phyloP scores from a whole-genome alignment of 805 yeast species.

The Ogataea pini region DNA sequence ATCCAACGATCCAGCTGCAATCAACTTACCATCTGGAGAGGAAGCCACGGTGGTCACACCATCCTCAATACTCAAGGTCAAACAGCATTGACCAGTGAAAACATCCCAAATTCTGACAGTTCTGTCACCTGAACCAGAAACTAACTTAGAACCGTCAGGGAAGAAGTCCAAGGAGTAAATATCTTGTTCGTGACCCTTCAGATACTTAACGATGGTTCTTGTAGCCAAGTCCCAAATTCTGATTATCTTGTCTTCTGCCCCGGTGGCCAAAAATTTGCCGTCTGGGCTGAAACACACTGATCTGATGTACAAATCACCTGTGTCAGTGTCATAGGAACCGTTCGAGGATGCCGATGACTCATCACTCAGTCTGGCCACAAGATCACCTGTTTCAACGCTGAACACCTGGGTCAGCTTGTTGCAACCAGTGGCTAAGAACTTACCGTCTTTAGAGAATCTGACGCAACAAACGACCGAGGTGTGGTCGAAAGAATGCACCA shows the following conservation, averaged over 20 bases:
- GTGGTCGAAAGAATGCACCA: conserved; percentile 89
- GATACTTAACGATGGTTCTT: conserved; percentile 78
- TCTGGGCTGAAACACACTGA: conserved; percentile 97
- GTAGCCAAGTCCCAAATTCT: conserved; percentile 95
- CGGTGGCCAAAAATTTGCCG: conserved; percentile 90
- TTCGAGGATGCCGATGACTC: conserved; percentile 55
- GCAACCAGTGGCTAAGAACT: conserved; percentile 94
- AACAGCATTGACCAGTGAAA: conserved; percentile 81
- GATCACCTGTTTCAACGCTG: conserved; percentile 87
- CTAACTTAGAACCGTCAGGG: conserved; percentile 90
- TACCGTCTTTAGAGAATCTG: conserved; percentile 87
- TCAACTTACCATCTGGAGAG: conserved; percentile 89
- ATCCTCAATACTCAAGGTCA: conserved; percentile 89
- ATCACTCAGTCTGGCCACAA: conserved; percentile 83
- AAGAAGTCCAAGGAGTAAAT: conserved; percentile 93
- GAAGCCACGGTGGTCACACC: conserved; percentile 98
- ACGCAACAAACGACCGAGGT: conserved; percentile 96
- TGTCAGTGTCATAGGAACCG: conserved; percentile 55
- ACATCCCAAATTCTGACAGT: conserved; percentile 97
- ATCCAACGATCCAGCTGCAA: conserved; percentile 96
- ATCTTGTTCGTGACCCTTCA: conserved; percentile 96
- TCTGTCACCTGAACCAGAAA: conserved; percentile 95
- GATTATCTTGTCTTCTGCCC: conserved; percentile 86
- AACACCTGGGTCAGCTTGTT: conserved; percentile 94
- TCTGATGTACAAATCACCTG: conserved; percentile 87